These are phyloP conservation scores for Plantago elongata DNA, from an alignment of 257 asterid species.

Conservation along the genomic window DNA sequence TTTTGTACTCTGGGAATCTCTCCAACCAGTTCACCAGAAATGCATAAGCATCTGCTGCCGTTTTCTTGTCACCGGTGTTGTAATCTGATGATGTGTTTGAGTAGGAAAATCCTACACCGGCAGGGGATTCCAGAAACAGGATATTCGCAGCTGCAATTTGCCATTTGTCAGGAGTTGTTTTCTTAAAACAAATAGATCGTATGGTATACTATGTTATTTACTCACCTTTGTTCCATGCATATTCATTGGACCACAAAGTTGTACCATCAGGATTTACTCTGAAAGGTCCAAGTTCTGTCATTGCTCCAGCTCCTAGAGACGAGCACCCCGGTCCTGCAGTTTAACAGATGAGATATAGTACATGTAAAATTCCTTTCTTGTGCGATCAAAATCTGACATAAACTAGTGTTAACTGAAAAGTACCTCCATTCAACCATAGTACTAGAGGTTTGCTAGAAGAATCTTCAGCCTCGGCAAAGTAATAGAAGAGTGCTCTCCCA, in stretches of 20 bases:
- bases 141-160: slow-evolving; percentile 2
- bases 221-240: slow-evolving; percentile 3
- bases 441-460: neutral
- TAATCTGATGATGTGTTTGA: slow-evolving; percentile 9
- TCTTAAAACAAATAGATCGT: neutral
- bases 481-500: neutral
- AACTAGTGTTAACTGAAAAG: neutral
- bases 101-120: slow-evolving; percentile 9
- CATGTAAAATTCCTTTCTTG: neutral
- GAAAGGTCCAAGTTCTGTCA: slow-evolving; percentile 7
- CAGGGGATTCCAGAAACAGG: neutral
- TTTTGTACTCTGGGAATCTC: slow-evolving; percentile 4
- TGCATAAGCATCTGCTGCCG: neutral
- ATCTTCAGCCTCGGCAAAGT: neutral
- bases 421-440: slow-evolving; percentile 3
- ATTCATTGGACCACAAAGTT: neutral
- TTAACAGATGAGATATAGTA: neutral
- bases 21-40: neutral
- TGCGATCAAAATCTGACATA: neutral
- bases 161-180: neutral
- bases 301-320: neutral
- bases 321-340: slow-evolving; percentile 2
- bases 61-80: neutral
- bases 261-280: neutral
- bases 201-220: neutral